These are phyloP conservation scores for Solanum hybrid DNA, from an alignment of 305 asterid species.

Conservation along the genomic window DNA sequence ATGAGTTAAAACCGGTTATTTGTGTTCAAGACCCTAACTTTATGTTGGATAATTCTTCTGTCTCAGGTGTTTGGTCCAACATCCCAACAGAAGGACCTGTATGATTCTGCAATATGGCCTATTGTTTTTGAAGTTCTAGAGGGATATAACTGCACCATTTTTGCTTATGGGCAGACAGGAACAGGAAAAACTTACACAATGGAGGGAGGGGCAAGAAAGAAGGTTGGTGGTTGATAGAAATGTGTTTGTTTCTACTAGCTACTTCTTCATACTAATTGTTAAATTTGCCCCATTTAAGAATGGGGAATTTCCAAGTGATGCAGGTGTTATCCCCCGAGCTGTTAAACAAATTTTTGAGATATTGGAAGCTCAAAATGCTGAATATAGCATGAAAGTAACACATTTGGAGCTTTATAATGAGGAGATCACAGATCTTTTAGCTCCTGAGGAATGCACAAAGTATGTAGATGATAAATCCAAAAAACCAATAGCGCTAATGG, in stretches of 20 bases:
- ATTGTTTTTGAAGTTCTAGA: slow-evolving; percentile 87
- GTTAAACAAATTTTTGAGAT: slow-evolving; percentile 84
- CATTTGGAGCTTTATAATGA: slow-evolving; percentile 91
- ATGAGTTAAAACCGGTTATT: neutral
- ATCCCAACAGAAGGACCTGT: slow-evolving; percentile 88
- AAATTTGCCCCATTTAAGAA: slow-evolving; percentile 40
- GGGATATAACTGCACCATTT: slow-evolving; percentile 96
- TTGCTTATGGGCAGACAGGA: slow-evolving; percentile 98
- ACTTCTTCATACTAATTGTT: neutral
- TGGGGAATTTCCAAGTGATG: slow-evolving; percentile 94
- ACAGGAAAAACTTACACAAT: slow-evolving; percentile 97
- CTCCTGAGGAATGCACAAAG: slow-evolving; percentile 74
- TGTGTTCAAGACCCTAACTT: neutral
- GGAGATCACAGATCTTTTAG: slow-evolving; percentile 92
- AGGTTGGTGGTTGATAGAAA: slow-evolving; percentile 33
- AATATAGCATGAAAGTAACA: slow-evolving; percentile 94
- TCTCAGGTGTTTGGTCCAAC: slow-evolving; percentile 85
- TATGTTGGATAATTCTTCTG: slow-evolving; percentile 17
- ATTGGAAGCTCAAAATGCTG: slow-evolving; percentile 87
- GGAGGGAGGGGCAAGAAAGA: slow-evolving; percentile 98
- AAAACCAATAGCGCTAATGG: slow-evolving; percentile 97
- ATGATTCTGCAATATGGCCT: slow-evolving; percentile 81
- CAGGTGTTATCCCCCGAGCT: slow-evolving; percentile 99
- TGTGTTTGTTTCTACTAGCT: slow-evolving; percentile 1
- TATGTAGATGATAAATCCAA: slow-evolving; percentile 80